These are phyloP conservation scores for Talaromyces sp. DNA, from an alignment of 2,329 filamentous ascomycete genomes.

Conservation along the genomic window DNA sequence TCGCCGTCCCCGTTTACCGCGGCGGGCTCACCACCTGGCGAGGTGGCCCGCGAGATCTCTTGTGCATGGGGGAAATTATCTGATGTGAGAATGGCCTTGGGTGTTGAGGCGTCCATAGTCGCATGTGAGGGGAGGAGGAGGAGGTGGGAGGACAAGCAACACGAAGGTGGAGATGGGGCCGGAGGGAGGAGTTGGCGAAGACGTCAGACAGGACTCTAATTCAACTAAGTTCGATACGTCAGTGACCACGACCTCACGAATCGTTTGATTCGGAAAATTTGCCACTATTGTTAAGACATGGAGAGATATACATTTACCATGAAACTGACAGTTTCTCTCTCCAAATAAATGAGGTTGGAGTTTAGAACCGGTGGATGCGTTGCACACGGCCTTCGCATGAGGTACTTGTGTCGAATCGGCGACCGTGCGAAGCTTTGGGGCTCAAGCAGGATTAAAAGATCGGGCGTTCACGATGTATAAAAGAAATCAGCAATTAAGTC, in stretches of 20 bases:
- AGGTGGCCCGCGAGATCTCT: conserved; percentile 82
- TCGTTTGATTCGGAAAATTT: neutral
- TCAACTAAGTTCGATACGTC: conserved; percentile 21
- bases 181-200: conserved; percentile 21
- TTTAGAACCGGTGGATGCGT: conserved; percentile 24
- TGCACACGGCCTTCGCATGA: conserved; percentile 34
- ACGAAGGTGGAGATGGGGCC: conserved; percentile 22
- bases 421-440: conserved; percentile 6
- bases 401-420: conserved; percentile 12
- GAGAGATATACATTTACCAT: conserved; percentile 19
- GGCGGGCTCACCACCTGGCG: conserved; percentile 64
- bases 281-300: neutral
- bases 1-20: conserved; percentile 57
- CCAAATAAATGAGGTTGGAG: conserved; percentile 16
- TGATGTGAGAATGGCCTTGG: conserved; percentile 39
- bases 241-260: conserved; percentile 19
- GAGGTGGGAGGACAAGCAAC: conserved; percentile 16
- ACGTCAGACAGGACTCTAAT: conserved; percentile 31
- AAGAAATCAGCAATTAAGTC: neutral
- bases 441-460: neutral
- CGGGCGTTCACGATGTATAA: neutral
- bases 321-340: conserved; percentile 21
- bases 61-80: conserved; percentile 53
- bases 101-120: conserved; percentile 40
- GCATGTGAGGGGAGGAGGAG: conserved; percentile 20